A percentile compares a stretch with the other conserved stretches of the same genome.
These are phyloP conservation scores for Geotrichum reessii DNA, from an alignment of 1,139 yeast species.

Conservation along the genomic window DNA sequence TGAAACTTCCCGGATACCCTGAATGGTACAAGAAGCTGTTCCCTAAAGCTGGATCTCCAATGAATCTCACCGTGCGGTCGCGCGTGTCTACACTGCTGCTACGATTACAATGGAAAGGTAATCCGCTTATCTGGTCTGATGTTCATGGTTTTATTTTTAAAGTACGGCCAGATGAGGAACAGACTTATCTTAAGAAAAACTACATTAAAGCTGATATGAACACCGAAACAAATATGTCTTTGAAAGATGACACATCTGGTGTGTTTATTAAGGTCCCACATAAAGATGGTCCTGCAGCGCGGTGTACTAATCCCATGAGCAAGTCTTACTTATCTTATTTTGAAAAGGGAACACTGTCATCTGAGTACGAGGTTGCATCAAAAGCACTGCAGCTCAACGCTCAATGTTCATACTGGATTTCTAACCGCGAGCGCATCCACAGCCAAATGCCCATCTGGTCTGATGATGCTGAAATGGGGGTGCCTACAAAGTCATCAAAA, in stretches of 20 bases:
- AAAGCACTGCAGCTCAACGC: conserved; percentile 74
- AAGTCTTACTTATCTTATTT: conserved; percentile 67
- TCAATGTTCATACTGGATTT: conserved; percentile 87
- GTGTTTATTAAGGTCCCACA: conserved; percentile 74
- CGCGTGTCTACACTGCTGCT: conserved; percentile 72
- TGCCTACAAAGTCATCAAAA: conserved; percentile 31
- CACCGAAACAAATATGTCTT: conserved; percentile 31
- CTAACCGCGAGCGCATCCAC: conserved; percentile 76
- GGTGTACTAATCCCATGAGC: conserved; percentile 76
- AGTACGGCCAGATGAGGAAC: conserved; percentile 41
- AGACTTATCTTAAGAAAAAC: conserved; percentile 46
- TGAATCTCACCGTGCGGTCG: conserved; percentile 64
- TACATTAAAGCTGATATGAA: conserved; percentile 43
- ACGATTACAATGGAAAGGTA: conserved; percentile 77
- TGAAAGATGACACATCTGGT: conserved; percentile 25
- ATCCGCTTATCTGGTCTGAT: conserved; percentile 76
- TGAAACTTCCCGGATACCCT: conserved; percentile 85
- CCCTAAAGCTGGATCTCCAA: conserved; percentile 41
- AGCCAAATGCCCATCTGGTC: conserved; percentile 77
- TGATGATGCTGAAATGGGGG: conserved; percentile 34
- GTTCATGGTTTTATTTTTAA: conserved; percentile 85
- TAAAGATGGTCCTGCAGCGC: conserved; percentile 70
- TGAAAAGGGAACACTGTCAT: conserved; percentile 66
- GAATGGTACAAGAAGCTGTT: conserved; percentile 84
- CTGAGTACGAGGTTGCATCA: conserved; percentile 66